phyloP scores from a whole-genome alignment of 345 rosid species.

The Camelina hispida region DNA sequence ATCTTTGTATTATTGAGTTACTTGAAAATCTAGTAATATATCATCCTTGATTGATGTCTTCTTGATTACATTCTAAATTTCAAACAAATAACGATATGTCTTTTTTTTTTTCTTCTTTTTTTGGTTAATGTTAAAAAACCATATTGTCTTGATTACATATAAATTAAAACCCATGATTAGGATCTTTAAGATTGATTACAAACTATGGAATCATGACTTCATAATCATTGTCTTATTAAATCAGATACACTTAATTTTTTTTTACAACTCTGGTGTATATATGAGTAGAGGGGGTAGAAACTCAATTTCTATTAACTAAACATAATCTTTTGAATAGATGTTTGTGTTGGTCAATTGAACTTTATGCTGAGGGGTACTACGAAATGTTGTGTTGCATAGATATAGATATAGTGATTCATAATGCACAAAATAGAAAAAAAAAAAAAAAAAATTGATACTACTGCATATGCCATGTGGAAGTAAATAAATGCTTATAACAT shows the following conservation, averaged over 20 bases:
- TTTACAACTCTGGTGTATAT: not conserved
- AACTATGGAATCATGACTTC: slow-evolving; percentile 3
- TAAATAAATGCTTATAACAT: slow-evolving; percentile 18
- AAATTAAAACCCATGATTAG: not conserved
- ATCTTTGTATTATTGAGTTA: no score
- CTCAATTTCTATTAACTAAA: not conserved
- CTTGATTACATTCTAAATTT: not conserved
- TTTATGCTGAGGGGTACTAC: not conserved
- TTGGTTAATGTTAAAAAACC: no score
- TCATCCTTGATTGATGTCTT: no score
- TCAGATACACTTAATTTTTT: not conserved
- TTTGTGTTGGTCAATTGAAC: not conserved
- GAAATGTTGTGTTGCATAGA: not conserved
- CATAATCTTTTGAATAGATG: not conserved
- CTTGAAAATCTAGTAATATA: no score
- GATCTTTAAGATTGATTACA: not conserved
- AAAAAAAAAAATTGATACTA: not conserved
- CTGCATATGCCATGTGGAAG: slow-evolving; percentile 18
- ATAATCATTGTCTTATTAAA: slow-evolving; percentile 5
- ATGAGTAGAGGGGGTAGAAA: not conserved
- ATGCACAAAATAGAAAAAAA: not conserved
- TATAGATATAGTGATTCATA: not conserved
- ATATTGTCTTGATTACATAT: slow-evolving; percentile 17
- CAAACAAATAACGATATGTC: no score
- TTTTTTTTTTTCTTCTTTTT: no score